Evolutionary conservation across 1,284 basidiomycete species (phyloP), one percentile per base, ranked within the genome.

Genomic region (Malassezia furfur): DNA sequence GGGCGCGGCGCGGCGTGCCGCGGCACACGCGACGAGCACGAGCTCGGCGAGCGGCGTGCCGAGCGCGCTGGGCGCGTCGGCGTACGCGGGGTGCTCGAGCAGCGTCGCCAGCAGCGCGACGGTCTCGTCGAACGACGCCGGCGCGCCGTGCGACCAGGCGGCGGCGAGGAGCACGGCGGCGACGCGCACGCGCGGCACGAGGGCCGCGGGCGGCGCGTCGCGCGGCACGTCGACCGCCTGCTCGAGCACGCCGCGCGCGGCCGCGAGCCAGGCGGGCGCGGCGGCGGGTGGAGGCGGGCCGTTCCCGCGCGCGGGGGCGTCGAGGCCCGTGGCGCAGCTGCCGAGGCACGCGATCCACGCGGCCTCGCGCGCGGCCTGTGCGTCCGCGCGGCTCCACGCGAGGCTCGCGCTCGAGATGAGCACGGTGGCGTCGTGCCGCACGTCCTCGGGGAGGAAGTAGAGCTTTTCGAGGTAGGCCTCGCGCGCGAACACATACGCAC

Each of bases 341-440:
- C 28, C 17, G 12, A 57, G 25, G 34, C 35, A 47, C 11, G 28
- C 32, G 11, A 41, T 38, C 50, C 55, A 57, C 7, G 55, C 55
- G 19, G 15, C 32, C 7, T 49, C 46, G 21, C 55, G 50, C 50
- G 25, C 32, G 14, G 55, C 55, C 34, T 49, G 50, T 6, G 55
- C 55, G 28, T 57, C 55, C 21, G 48, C 34, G 22, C 40, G 15
- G n/a, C 45, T 37, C 55, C 55, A 57, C 9, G 37, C 35, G 17
- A 57, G 48, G 30, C 36, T 48, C 12, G 38, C 32, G 12, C 28
- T 19, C 15, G n/a, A 12, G 30, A 36, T 21, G 11, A 40, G 28
- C 25, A 30, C 38, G 17, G 9, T 15, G 25, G 44, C 32, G 47
- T 34, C 52, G 28, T 47, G 44, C 15, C 25, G 46, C 17, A 32